phyloP scores from a whole-genome alignment of 192 early-diverging fungal species.

The Podila verticillata region DNA sequence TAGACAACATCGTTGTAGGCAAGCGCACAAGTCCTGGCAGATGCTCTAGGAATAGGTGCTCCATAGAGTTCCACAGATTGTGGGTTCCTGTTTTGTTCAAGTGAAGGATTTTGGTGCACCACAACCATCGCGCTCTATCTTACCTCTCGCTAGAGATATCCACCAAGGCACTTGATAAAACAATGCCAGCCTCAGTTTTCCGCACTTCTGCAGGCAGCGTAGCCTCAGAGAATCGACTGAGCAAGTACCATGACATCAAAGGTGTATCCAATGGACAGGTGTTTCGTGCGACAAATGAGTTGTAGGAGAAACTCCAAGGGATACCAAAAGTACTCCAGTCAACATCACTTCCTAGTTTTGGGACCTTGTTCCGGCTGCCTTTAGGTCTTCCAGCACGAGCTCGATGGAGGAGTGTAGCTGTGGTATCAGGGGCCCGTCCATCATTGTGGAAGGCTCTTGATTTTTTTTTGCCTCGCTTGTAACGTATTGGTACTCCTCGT shows the following conservation, averaged over 20 bases:
- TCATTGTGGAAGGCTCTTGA: not conserved
- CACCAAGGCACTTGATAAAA: not conserved
- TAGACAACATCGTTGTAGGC: no score
- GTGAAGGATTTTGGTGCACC: conserved; percentile 2
- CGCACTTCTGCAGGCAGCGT: not conserved
- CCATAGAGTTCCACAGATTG: not conserved
- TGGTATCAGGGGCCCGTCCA: conserved; percentile 1
- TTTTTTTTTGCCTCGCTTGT: not conserved
- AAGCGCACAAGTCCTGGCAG: conserved; percentile 1
- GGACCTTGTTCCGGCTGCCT: conserved; percentile 6
- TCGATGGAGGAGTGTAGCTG: not conserved
- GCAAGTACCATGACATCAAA: conserved; percentile 19
- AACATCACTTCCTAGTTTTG: conserved; percentile 8
- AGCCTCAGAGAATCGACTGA: not conserved
- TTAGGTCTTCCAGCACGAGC: not conserved
- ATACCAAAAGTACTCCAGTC: conserved; percentile 27
- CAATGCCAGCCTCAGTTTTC: not conserved
- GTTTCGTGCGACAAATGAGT: not conserved
- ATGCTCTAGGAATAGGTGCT: not conserved
- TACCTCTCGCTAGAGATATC: conserved; percentile 4
- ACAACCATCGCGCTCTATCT: conserved; percentile 12
- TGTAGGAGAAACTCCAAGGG: conserved; percentile 17
- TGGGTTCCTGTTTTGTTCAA: not conserved
- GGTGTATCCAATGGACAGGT: conserved; percentile 24
- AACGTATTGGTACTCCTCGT: not conserved